Evolutionary conservation across 805 yeast species (phyloP).

Genomic region (Tetrapisispora nanseiensis): DNA sequence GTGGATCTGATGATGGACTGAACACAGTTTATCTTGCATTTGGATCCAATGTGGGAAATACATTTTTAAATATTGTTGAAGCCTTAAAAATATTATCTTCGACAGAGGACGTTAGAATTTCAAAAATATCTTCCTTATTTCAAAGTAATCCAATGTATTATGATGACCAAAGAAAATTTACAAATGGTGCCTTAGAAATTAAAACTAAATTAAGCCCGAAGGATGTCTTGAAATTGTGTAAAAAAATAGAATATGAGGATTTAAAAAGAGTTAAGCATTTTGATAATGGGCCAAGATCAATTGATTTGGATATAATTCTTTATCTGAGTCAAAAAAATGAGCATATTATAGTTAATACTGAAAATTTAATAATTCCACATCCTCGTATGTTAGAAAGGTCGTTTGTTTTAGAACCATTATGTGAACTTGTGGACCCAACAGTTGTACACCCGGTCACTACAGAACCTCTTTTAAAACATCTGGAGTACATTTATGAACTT

Average conservation of each 20-base stretch:
- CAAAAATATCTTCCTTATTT: constrained; percentile 66
- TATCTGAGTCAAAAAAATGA: constrained; percentile 34
- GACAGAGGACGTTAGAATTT: constrained; percentile 36
- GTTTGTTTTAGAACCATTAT: constrained; percentile 81
- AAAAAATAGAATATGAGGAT: constrained; percentile 66
- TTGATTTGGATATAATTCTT: constrained; percentile 80
- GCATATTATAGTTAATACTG: constrained; percentile 40
- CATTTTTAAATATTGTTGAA: constrained; percentile 45
- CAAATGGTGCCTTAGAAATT: constrained; percentile 72
- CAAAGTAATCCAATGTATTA: constrained; percentile 90
- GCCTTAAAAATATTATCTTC: constrained; percentile 40
- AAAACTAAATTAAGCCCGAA: constrained; percentile 55
- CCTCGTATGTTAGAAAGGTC: constrained; percentile 78
- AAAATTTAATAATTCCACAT: constrained; percentile 71
- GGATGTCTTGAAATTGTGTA: constrained; percentile 50
- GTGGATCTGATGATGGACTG: constrained; percentile 25
- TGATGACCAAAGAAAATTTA: constrained; percentile 66
- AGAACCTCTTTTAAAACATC: constrained; percentile 64
- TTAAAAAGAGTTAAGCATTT: constrained; percentile 64
- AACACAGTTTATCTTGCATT: constrained; percentile 46
- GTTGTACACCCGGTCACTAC: constrained; percentile 76
- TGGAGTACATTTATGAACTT: constrained; percentile 40
- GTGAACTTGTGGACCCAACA: constrained; percentile 65
- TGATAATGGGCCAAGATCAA: constrained; percentile 86
- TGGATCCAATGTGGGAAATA: constrained; percentile 81